phyloP scores from a whole-genome alignment of 768 basidiomycete species.

The Galerina sulciceps region DNA sequence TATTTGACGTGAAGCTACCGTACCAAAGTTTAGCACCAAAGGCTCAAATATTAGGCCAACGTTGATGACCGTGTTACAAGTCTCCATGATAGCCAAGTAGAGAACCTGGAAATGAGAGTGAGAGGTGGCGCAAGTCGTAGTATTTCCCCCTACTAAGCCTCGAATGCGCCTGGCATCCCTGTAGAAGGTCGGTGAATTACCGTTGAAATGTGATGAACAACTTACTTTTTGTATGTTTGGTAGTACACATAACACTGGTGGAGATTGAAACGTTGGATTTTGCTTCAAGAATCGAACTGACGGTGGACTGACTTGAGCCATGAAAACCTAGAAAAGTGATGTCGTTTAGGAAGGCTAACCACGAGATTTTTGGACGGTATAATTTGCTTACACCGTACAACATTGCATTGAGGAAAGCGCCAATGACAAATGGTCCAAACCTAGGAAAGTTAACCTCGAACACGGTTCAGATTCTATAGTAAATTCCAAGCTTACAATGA shows the following conservation, averaged over 20 bases:
- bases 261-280: not conserved
- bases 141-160: constrained; percentile 28
- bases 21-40: constrained; percentile 40
- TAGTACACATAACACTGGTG: constrained; percentile 37
- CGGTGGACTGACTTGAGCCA: constrained; percentile 27
- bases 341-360: not conserved
- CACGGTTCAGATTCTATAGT: no score
- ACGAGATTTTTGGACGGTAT: not conserved
- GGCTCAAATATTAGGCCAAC: constrained; percentile 44
- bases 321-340: constrained; percentile 24
- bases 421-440: constrained; percentile 18
- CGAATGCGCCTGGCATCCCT: constrained; percentile 39
- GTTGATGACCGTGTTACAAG: constrained; percentile 37
- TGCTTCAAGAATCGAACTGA: not conserved
- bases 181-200: not conserved
- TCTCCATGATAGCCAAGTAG: constrained; percentile 41
- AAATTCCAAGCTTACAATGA: no score
- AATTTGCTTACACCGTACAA: constrained; percentile 35
- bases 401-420: constrained; percentile 36
- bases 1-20: not conserved
- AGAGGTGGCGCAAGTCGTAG: not conserved
- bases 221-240: constrained; percentile 36
- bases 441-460: not conserved
- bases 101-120: constrained; percentile 22
- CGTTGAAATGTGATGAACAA: not conserved